Evolutionary conservation across 2,329 filamentous ascomycete genomes (phyloP), one percentile per base, ranked within the genome.

Genomic region (Ophiostoma australiae): DNA sequence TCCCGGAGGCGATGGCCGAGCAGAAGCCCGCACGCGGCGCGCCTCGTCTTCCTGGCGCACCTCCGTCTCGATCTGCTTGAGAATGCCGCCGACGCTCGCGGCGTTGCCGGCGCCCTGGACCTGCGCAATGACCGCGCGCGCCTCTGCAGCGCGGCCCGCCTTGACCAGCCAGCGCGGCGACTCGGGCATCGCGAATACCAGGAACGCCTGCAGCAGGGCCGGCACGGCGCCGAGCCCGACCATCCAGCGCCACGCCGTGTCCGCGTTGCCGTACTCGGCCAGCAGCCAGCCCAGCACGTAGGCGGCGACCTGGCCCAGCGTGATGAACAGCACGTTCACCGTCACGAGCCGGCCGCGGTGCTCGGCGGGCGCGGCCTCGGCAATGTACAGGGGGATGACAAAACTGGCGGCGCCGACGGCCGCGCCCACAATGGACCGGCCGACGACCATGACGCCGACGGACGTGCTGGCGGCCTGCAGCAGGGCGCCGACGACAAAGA

Each of bases 161-260:
- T 89, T 90, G 27, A 97, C 89, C 31, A 97, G 84, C 90, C 92
- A 97, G 33, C 94, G 85, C 44, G 94, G 94, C 15, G 92, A 96
- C 80, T 98, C 94, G 0, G 93, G 93, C 86, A 97, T 90, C 69
- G 88, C 83, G 2, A 88, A 75, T 72, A 97, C 81, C 70, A 96
- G 81, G 0, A 84, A 78, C 5, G 87, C 86, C 78, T 97, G 94
- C 3, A 93, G 70, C 0, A 86, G 78, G 0, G 93, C 94, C 0
- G 94, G 94, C 35, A 90, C 73, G 10, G 91, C 91, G 0, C 94
- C 94, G 0, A 97, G 80, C 0, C 94, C 94, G 0, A 97, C 93
- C 87, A 97, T 94, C 89, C 91, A 96, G 68, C 93, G 84, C 94
- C 94, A 98, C 1, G 91, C 92, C 15, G 84, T 86, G 48, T 76